Evolutionary conservation across 2,329 filamentous ascomycete genomes (phyloP).

Genomic region (Tolypocladium cylindrosporum): DNA sequence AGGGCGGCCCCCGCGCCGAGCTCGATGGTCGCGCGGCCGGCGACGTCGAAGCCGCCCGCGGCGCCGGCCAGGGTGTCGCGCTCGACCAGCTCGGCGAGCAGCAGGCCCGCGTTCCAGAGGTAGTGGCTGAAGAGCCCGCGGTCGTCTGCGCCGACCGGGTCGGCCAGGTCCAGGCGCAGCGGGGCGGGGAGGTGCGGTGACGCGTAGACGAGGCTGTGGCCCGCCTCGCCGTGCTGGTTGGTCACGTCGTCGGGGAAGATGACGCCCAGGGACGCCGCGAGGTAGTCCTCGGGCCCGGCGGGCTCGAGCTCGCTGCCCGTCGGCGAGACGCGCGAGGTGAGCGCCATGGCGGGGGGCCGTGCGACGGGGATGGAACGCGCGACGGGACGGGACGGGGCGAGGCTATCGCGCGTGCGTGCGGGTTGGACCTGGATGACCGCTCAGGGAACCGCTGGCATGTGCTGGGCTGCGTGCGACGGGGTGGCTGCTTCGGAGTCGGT

Average conservation of each 20-base stretch:
- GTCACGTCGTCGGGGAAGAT: slow-evolving; percentile 60
- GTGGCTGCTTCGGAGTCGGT: not conserved
- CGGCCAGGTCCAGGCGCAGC: slow-evolving; percentile 33
- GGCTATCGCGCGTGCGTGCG: not conserved
- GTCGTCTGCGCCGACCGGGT: slow-evolving; percentile 41
- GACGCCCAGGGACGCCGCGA: slow-evolving; percentile 47
- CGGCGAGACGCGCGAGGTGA: slow-evolving; percentile 24
- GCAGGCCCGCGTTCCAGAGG: slow-evolving; percentile 58
- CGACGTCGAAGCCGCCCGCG: slow-evolving; percentile 31
- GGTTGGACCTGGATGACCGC: not conserved
- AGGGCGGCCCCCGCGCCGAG: slow-evolving; percentile 56
- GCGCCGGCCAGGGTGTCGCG: slow-evolving; percentile 27
- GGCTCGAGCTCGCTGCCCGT: slow-evolving; percentile 8
- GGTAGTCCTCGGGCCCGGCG: slow-evolving; percentile 44
- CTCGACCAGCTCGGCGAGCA: slow-evolving; percentile 47
- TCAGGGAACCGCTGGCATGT: not conserved
- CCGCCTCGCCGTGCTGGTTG: slow-evolving; percentile 55
- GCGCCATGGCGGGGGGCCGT: slow-evolving; percentile 26
- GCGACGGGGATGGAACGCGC: too few species aligned
- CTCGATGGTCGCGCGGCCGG: slow-evolving; percentile 47
- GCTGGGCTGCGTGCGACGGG: not conserved
- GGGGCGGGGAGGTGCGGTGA: slow-evolving; percentile 38
- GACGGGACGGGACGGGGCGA: not conserved
- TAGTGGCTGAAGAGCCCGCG: slow-evolving; percentile 59
- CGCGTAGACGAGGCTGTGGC: slow-evolving; percentile 48